phyloP scores from a whole-genome alignment of 2,329 filamentous ascomycete species.

The Fusarium avenaceum region DNA sequence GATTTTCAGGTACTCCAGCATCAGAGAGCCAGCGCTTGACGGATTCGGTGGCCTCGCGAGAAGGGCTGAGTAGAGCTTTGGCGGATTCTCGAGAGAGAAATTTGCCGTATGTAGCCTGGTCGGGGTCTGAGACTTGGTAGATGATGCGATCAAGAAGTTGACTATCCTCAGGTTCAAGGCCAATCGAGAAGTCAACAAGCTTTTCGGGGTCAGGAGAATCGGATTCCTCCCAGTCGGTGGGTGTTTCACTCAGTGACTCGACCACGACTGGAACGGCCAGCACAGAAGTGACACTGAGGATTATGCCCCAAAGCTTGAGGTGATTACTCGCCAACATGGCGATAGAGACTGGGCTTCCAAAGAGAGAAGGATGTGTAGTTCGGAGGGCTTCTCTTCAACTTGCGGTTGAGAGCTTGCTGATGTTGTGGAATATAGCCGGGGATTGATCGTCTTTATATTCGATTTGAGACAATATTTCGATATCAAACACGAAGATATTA shows the following conservation, averaged over 20 bases:
- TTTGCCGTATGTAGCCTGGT: constrained; percentile 61
- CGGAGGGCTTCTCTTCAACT: constrained; percentile 7
- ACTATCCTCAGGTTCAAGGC: constrained; percentile 45
- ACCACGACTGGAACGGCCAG: constrained; percentile 40
- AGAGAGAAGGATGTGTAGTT: neutral
- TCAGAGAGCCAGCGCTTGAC: constrained; percentile 62
- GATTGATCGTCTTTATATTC: constrained; percentile 34
- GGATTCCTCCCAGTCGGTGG: constrained; percentile 45
- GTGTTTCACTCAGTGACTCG: constrained; percentile 38
- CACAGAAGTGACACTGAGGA: constrained; percentile 24
- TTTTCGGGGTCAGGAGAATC: constrained; percentile 33
- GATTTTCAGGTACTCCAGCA: constrained; percentile 54
- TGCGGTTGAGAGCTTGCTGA: constrained; percentile 5
- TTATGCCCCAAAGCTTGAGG: constrained; percentile 18
- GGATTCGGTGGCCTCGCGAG: constrained; percentile 53
- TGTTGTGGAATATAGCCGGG: neutral
- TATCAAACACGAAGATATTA: neutral
- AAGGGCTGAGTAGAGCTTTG: constrained; percentile 62
- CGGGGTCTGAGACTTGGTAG: constrained; percentile 63
- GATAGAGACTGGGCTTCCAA: neutral
- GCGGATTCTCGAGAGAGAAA: constrained; percentile 64
- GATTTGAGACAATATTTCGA: neutral
- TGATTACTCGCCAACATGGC: constrained; percentile 22
- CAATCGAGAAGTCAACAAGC: constrained; percentile 51
- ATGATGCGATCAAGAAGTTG: constrained; percentile 59